Percentiles rank a stretch among this genome's conserved stretches.
These are phyloP conservation scores for Termitomyces sp. DNA, from an alignment of 768 basidiomycete genomes.

Conservation along the genomic window DNA sequence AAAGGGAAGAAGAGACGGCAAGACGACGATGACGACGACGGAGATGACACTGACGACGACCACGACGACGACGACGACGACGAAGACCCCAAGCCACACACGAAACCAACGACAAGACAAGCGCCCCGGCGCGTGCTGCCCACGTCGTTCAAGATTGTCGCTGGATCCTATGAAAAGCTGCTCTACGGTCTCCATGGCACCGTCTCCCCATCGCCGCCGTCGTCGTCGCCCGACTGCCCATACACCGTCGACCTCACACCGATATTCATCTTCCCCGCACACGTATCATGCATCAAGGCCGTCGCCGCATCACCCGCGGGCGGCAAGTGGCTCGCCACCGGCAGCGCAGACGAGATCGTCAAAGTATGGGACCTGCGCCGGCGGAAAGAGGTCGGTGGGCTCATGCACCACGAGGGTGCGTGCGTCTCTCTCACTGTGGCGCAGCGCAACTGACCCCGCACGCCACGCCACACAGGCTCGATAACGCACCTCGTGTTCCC, in stretches of 20 bases:
- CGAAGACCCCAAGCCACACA: constrained; percentile 11
- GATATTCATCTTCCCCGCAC: constrained; percentile 95
- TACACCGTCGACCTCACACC: constrained; percentile 49
- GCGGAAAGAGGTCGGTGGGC: constrained; percentile 88
- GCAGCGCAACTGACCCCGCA: background rate
- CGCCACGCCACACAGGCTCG: constrained; percentile 52
- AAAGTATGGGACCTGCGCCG: constrained; percentile 95
- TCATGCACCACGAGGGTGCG: constrained; percentile 93
- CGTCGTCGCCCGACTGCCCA: background rate
- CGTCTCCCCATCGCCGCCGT: constrained; percentile 20
- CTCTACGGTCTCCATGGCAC: constrained; percentile 85
- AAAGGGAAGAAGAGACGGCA: background rate
- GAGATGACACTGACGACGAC: background rate
- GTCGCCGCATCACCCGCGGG: constrained; percentile 85
- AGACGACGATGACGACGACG: constrained; percentile 1
- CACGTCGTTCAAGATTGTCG: constrained; percentile 76
- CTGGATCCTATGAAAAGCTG: constrained; percentile 95
- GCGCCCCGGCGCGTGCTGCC: constrained; percentile 28
- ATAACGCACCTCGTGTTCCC: constrained; percentile 87
- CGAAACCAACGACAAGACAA: background rate
- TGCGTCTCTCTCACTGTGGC: constrained; percentile 1
- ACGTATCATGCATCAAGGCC: constrained; percentile 88
- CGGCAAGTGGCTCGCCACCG: constrained; percentile 95
- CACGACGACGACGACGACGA: constrained; percentile 8
- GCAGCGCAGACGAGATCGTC: constrained; percentile 92